Evolutionary conservation across 768 basidiomycete genomes (phyloP).

Genomic region (Collybiopsis confluens): DNA sequence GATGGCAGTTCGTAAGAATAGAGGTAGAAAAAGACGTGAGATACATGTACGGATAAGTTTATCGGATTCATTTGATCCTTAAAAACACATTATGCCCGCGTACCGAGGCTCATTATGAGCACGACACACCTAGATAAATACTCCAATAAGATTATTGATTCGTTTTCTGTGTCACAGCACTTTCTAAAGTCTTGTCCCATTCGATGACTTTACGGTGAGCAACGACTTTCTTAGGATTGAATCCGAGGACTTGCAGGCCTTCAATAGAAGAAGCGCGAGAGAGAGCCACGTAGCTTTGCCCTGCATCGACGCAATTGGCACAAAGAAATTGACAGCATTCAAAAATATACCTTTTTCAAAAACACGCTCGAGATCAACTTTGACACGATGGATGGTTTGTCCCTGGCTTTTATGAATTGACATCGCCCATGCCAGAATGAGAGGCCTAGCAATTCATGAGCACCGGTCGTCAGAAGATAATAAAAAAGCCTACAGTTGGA

Average conservation of each 20-base stretch:
- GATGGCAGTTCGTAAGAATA: too few relatives aligned
- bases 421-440: conserved; percentile 80
- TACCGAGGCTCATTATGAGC: too few relatives aligned
- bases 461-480: neutral
- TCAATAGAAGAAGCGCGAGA: conserved; percentile 51
- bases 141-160: too few relatives aligned
- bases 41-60: too few relatives aligned
- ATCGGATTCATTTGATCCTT: too few relatives aligned
- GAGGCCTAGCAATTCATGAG: conserved; percentile 31
- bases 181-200: conserved; percentile 5
- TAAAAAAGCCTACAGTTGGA: conserved; percentile 39
- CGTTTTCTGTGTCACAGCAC: too few relatives aligned
- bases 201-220: conserved; percentile 9
- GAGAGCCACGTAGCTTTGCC: conserved; percentile 46
- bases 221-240: conserved; percentile 46
- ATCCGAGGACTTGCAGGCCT: conserved; percentile 49
- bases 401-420: conserved; percentile 83
- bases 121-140: too few relatives aligned
- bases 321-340: neutral
- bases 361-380: conserved; percentile 71
- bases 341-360: conserved; percentile 60
- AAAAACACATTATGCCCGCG: too few relatives aligned
- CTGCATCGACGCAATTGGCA: conserved; percentile 15
- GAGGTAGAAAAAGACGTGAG: too few relatives aligned
- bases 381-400: conserved; percentile 75